Evolutionary conservation across 495 filamentous ascomycete species (phyloP).

Genomic region (Cryomyces minteri): DNA sequence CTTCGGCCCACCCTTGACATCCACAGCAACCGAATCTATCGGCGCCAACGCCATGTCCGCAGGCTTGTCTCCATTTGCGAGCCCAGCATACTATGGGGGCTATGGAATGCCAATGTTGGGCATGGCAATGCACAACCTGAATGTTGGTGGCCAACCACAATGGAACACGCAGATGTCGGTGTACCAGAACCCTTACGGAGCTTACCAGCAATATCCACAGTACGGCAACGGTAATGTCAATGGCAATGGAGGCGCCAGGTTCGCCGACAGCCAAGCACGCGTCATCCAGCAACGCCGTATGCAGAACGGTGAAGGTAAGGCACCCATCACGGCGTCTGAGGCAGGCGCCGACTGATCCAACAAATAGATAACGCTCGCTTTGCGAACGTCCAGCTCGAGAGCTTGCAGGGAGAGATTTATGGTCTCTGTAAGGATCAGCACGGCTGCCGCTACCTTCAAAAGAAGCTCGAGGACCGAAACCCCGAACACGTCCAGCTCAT

Average conservation of each 20-base stretch:
- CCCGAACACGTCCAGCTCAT: constrained; percentile 77
- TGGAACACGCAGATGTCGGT: constrained; percentile 17
- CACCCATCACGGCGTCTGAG: constrained; percentile 10
- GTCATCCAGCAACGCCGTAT: constrained; percentile 50
- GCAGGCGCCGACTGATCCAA: constrained; percentile 18
- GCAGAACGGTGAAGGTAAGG: constrained; percentile 41
- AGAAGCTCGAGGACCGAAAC: constrained; percentile 83
- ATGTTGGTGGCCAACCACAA: constrained; percentile 26
- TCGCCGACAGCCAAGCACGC: constrained; percentile 48
- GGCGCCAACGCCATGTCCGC: constrained; percentile 3
- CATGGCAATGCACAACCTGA: constrained; percentile 39
- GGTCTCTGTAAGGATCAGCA: constrained; percentile 89
- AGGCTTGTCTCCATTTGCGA: constrained; percentile 17
- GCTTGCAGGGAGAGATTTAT: constrained; percentile 66
- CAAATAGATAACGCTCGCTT: constrained; percentile 40
- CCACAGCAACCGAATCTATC: constrained; percentile 2
- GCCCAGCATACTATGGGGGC: constrained; percentile 24
- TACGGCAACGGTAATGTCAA: constrained; percentile 6
- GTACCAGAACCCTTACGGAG: constrained; percentile 31
- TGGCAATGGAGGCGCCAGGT: constrained; percentile 11
- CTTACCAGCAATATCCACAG: constrained; percentile 26
- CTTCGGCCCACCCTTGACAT: constrained; percentile 33
- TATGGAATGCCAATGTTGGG: constrained; percentile 39
- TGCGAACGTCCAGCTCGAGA: constrained; percentile 57
- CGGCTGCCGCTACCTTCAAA: constrained; percentile 87